Base-by-base conservation (phyloP, 1,284 basidiomycete genomes). In the Malassezia caprae region DNA sequence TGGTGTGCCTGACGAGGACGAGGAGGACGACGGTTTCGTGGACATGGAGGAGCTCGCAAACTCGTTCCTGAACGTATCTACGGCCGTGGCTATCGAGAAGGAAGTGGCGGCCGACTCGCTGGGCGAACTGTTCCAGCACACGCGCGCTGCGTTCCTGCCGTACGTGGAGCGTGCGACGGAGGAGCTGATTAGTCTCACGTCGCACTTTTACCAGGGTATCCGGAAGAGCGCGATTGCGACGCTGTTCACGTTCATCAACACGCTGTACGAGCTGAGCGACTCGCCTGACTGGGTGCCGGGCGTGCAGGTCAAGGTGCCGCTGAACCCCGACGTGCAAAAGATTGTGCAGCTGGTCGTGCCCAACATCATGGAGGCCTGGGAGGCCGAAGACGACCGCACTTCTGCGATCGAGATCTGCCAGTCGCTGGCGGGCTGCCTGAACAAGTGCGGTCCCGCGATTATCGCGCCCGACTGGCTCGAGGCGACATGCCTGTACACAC, bases 81-180 rank as follows among this genome's bases (percentile, higher is more conserved):
- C 87, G 67, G 91, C 91, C 42, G 86, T 98, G 64, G 93, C 91
- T 50, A 90, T 98, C 56, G 94, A 99, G 80, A 99, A 99, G 78
- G 94, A 98, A 79, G 94, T 96, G 56, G 93, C 94, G 6, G 90
- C 90, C 34, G 93, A 98, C 76, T 90, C 93, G 27, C 85, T 98
- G 60, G 90, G 93, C 53, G 86, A 88, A 51, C 78, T 99, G 58
- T 96, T 96, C 76, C 79, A 82, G 40, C 81, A 87, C 44, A 93
- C 90, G 49, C 83, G 84, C 71, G 77, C 76, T 35, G 84, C 87
- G 69, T 98, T 96, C 83, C 79, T 96, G 64, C 90, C 90, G 4
- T 98, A 83, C 75, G 66, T 81, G 45, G 78, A 80, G 70, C 68
- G 78, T 63, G 85, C 83, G 67, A 83, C 88, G 48, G 79, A 88